These are phyloP conservation scores for Pistacia atlantica DNA, from an alignment of 345 rosid species.

Conservation along the genomic window DNA sequence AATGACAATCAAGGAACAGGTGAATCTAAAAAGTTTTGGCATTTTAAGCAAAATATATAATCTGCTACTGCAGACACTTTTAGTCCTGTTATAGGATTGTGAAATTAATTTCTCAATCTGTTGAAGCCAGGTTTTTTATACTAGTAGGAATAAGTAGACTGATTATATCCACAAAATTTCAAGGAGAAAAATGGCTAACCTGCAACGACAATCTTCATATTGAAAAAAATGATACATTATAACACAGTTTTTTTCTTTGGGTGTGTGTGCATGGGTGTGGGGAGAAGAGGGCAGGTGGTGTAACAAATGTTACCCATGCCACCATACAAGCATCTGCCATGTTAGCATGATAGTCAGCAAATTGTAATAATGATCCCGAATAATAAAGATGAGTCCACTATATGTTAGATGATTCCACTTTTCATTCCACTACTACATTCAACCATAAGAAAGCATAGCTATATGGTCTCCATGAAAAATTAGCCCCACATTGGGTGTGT, in stretches of 20 bases:
- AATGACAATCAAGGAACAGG: conserved; percentile 20
- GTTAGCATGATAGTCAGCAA: neutral
- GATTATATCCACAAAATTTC: neutral
- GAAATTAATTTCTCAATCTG: neutral
- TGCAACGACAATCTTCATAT: neutral
- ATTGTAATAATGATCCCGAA: neutral
- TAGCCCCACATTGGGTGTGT: neutral
- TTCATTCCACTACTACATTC: neutral
- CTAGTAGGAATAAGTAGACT: neutral
- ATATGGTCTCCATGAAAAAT: neutral
- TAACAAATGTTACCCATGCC: neutral
- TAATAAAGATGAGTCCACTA: neutral
- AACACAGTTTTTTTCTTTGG: neutral
- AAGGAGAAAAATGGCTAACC: neutral
- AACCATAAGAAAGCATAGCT: neutral
- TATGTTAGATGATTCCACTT: neutral
- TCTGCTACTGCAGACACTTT: neutral
- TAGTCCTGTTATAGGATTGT: neutral
- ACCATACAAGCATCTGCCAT: neutral
- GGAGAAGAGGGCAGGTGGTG: neutral
- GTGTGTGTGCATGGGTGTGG: neutral
- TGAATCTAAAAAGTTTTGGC: conserved; percentile 4
- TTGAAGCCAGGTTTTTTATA: neutral
- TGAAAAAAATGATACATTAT: too few species aligned
- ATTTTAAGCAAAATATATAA: conserved; percentile 12